Conservation (phyloP, 2,329 filamentous ascomycete species). For the Pyrenochaeta sp. region DNA sequence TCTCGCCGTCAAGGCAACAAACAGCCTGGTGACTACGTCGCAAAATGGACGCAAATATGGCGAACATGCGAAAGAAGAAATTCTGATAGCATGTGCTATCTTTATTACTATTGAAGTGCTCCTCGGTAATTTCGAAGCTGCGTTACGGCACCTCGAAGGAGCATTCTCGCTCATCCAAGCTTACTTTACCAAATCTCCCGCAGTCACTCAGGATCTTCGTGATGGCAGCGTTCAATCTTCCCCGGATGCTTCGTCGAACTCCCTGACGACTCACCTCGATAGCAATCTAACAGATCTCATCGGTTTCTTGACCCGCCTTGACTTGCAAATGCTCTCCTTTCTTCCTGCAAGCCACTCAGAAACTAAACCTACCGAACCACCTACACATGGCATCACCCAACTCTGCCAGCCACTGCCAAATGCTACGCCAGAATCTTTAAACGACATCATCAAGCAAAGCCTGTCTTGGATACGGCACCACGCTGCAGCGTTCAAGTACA, state of each 20-base stretch:
- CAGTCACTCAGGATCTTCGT: no score
- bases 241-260: not conserved
- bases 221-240: no score
- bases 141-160: conserved; percentile 5
- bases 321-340: conserved; percentile 6
- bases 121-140: conserved; percentile 5
- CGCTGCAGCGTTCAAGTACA: not conserved
- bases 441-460: not conserved
- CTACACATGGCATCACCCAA: not conserved
- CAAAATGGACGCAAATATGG: not conserved
- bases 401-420: not conserved
- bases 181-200: not conserved
- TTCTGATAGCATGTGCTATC: conserved; percentile 8
- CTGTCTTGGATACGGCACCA: conserved; percentile 6
- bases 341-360: not conserved
- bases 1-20: conserved; percentile 3
- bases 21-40: not conserved
- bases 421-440: not conserved
- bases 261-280: not conserved
- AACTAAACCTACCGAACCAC: not conserved
- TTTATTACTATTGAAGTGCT: conserved; percentile 14
- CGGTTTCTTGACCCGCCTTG: conserved; percentile 4
- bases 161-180: not conserved
- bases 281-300: not conserved
- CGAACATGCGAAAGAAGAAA: not conserved